Evolutionary conservation across 495 filamentous ascomycete species (phyloP).

Genomic region (Polyplosphaeria fusca): DNA sequence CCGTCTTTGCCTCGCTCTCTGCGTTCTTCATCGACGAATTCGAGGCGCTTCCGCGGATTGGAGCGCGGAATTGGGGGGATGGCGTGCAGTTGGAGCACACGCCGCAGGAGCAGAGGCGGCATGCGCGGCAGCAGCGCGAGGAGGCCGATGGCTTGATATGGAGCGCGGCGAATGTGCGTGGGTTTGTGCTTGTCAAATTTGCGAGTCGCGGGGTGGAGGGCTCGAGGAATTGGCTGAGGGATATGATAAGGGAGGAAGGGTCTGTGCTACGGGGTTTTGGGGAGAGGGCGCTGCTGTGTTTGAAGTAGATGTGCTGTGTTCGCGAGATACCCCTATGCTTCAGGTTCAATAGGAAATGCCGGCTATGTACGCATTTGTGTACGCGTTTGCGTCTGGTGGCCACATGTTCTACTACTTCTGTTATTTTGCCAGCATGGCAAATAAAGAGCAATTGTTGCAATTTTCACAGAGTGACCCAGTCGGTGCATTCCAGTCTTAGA

Average conservation of each 20-base stretch:
- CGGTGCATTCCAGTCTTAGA: too few species aligned
- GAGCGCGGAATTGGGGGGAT: constrained; percentile 70
- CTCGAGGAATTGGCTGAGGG: constrained; percentile 58
- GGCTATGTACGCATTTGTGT: too few species aligned
- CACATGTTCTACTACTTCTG: too few species aligned
- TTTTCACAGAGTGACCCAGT: too few species aligned
- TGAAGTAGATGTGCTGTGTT: constrained; percentile 38
- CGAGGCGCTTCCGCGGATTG: constrained; percentile 70
- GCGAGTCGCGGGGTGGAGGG: constrained; percentile 60
- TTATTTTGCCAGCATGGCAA: too few species aligned
- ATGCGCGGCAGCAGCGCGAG: constrained; percentile 50
- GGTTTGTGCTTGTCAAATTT: constrained; percentile 88
- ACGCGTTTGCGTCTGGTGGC: too few species aligned
- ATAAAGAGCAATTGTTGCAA: too few species aligned
- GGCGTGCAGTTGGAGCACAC: constrained; percentile 38
- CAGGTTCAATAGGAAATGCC: too few species aligned
- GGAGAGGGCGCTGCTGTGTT: constrained; percentile 59
- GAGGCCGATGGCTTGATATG: constrained; percentile 64
- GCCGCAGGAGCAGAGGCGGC: constrained; percentile 41
- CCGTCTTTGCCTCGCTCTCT: constrained; percentile 61
- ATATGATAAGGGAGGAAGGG: constrained; percentile 56
- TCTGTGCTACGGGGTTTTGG: constrained; percentile 60
- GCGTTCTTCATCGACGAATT: constrained; percentile 75
- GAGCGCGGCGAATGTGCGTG: constrained; percentile 79
- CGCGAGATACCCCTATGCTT: constrained; percentile 4